Percentiles rank a stretch among this genome's conserved stretches.
Evolutionary conservation across 2,329 filamentous ascomycete species (phyloP).

Genomic region (Parastagonospora nodorum): DNA sequence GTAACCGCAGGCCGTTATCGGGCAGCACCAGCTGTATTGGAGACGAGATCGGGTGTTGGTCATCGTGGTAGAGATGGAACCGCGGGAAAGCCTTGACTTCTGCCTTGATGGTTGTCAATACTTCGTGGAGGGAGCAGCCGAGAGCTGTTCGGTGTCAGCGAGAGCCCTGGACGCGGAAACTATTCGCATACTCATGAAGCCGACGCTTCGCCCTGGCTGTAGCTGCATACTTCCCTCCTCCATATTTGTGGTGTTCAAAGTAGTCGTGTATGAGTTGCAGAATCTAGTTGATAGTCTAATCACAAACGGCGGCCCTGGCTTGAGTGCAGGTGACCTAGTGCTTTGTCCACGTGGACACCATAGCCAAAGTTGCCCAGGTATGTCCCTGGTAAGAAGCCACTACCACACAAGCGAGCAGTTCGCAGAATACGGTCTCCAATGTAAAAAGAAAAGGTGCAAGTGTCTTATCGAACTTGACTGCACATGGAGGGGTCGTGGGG

Average conservation of each 20-base stretch:
- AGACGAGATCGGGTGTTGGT: conserved; percentile 72
- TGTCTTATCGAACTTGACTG: too few relatives aligned
- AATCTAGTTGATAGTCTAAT: conserved; percentile 6
- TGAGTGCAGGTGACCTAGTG: conserved; percentile 18
- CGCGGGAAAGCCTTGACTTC: conserved; percentile 82
- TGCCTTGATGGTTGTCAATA: conserved; percentile 84
- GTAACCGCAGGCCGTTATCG: conserved; percentile 83
- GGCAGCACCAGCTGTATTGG: conserved; percentile 79
- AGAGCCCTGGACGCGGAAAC: not conserved
- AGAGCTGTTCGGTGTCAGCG: conserved; percentile 64
- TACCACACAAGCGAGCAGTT: too few relatives aligned
- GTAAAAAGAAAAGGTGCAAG: too few relatives aligned
- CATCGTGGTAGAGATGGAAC: conserved; percentile 81
- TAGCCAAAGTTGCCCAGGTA: not conserved
- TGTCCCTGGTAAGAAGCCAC: too few relatives aligned
- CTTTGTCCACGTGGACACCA: conserved; percentile 32
- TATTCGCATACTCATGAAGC: conserved; percentile 45
- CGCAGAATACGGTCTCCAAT: too few relatives aligned
- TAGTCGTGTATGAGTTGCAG: not conserved
- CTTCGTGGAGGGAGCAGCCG: conserved; percentile 88
- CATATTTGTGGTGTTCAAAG: conserved; percentile 21
- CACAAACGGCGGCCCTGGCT: conserved; percentile 3
- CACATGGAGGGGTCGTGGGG: too few relatives aligned
- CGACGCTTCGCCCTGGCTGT: conserved; percentile 38
- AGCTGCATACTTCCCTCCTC: conserved; percentile 40